Percentiles rank a stretch among this genome's conserved stretches.
Conservation (phyloP, 139 green algal species). For the Desmodesmus armatus region DNA sequence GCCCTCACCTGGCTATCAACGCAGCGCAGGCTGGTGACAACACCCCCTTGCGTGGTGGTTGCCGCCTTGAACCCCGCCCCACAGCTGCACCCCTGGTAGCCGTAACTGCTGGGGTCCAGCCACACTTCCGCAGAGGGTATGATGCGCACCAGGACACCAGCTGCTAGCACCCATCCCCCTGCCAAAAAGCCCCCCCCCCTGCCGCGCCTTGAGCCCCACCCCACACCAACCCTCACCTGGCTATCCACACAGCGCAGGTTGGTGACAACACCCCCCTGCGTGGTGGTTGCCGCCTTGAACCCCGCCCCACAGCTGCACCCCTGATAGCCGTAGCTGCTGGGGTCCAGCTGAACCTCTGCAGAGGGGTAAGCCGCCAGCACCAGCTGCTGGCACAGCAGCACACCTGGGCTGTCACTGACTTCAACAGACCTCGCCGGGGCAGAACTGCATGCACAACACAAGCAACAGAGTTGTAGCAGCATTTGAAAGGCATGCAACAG, state of each 20-base stretch:
- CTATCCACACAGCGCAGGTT: too few species aligned
- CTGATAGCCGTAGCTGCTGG: slow-evolving; percentile 13
- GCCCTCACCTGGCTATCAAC: too few species aligned
- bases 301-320: slow-evolving; percentile 30
- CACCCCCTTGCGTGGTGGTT: too few species aligned
- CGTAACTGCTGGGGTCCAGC: too few species aligned
- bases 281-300: too few species aligned
- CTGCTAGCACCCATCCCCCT: neutral
- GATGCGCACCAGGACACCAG: neutral
- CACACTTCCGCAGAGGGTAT: too few species aligned
- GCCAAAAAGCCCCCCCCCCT: too few species aligned
- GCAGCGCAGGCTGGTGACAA: too few species aligned
- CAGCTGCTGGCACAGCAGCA: slow-evolving; percentile 9
- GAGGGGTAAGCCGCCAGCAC: neutral
- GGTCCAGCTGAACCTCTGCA: neutral
- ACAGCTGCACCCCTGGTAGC: slow-evolving; percentile 24
- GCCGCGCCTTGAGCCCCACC: too few species aligned
- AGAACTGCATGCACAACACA: neutral
- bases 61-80: too few species aligned
- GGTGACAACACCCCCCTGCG: too few species aligned
- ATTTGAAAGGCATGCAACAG: neutral
- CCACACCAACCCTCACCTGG: too few species aligned
- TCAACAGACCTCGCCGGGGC: neutral
- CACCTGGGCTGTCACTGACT: neutral
- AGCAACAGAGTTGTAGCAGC: neutral